phyloP scores from a whole-genome alignment of 2,329 filamentous ascomycete species.

The Hysterium pulicare region DNA sequence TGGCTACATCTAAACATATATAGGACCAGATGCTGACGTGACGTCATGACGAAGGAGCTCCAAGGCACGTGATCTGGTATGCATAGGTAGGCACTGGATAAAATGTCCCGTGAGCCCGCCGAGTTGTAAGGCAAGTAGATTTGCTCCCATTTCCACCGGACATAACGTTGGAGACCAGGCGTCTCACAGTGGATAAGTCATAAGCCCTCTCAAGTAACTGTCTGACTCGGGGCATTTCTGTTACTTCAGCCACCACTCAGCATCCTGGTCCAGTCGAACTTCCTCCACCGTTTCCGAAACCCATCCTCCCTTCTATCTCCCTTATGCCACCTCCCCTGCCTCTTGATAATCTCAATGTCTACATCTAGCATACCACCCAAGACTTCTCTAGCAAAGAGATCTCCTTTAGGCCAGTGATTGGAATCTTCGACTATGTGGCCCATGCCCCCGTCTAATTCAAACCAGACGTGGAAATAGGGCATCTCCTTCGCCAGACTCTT shows the following conservation, averaged over 20 bases:
- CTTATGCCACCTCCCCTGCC: slow-evolving; percentile 79
- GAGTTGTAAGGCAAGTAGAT: no score
- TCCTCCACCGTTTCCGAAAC: slow-evolving; percentile 82
- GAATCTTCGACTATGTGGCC: slow-evolving; percentile 90
- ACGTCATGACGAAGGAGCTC: no score
- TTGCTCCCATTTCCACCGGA: no score
- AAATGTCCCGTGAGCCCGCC: no score
- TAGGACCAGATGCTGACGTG: no score
- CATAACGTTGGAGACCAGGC: no score
- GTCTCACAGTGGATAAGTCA: no score
- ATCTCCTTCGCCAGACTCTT: slow-evolving; percentile 85
- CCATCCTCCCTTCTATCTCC: slow-evolving; percentile 66
- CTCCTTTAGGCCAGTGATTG: slow-evolving; percentile 80
- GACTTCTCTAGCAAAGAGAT: slow-evolving; percentile 88
- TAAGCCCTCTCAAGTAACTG: no score
- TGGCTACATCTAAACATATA: no score
- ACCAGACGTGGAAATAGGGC: slow-evolving; percentile 98
- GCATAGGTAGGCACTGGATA: no score
- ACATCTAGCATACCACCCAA: slow-evolving; percentile 88
- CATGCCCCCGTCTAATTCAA: slow-evolving; percentile 83
- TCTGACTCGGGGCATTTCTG: no score
- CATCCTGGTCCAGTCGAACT: slow-evolving; percentile 83
- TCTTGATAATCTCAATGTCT: slow-evolving; percentile 79
- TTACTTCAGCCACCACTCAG: slow-evolving; percentile 56
- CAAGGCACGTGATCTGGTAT: no score